Conservation (phyloP, 768 basidiomycete genomes). For the Ephemerocybe angulata region DNA sequence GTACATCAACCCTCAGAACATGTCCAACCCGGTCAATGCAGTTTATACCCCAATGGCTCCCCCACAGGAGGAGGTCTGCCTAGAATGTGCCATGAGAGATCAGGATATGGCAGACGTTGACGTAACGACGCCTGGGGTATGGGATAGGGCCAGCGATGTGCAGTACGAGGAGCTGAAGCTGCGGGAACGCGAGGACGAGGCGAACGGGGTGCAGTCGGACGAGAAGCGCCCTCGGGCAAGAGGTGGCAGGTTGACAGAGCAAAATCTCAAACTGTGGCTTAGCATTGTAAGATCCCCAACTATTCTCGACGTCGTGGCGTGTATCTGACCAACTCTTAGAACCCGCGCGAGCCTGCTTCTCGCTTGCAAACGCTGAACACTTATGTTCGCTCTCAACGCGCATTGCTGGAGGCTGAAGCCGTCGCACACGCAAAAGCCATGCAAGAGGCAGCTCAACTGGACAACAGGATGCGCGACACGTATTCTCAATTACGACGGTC, state of each 20-base stretch:
- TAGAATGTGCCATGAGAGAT: constrained; percentile 98
- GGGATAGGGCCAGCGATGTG: constrained; percentile 89
- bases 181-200: constrained; percentile 69
- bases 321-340: constrained; percentile 46
- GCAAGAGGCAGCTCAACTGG: constrained; percentile 73
- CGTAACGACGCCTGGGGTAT: constrained; percentile 79
- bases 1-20: constrained; percentile 55
- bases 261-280: constrained; percentile 78
- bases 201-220: constrained; percentile 48
- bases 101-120: constrained; percentile 96
- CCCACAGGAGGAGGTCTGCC: constrained; percentile 79
- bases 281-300: constrained; percentile 53
- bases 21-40: constrained; percentile 62
- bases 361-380: constrained; percentile 76
- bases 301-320: constrained; percentile 1
- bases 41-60: constrained; percentile 55
- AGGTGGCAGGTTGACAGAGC: constrained; percentile 70
- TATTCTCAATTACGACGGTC: constrained; percentile 79
- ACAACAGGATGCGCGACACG: constrained; percentile 74
- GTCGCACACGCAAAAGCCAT: constrained; percentile 72
- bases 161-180: constrained; percentile 72
- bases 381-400: constrained; percentile 81
- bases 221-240: constrained; percentile 55
- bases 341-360: constrained; percentile 84
- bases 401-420: constrained; percentile 78